Base-by-base conservation (phyloP, 495 filamentous ascomycete genomes). In the Neurospora terricola region DNA sequence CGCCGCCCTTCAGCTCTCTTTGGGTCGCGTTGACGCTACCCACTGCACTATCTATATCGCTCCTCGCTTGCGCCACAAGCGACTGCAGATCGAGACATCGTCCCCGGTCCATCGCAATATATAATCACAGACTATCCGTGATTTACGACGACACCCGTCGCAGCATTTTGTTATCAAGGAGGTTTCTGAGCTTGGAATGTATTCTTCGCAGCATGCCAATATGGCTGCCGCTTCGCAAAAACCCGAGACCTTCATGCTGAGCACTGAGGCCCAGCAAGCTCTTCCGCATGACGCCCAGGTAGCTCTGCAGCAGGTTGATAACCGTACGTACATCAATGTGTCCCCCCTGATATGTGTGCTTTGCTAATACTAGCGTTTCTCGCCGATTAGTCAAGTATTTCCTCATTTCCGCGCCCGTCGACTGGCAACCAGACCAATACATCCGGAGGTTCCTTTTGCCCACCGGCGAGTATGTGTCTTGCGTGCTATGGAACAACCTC, bases 181-280 rank as follows among this genome's bases (percentile, higher is more conserved):
- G 36, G 73, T 75, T 79, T 76, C 39, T 70, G 38, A 76, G 76
- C 77, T 72, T 76, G 81, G 38, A 74, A 88, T 88, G 86, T 87
- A 87, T 79, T 73, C 70, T 68, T 82, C 85, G 38, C 86, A 86
- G 77, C 83, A 86, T 79, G 80, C 83, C 76, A 82, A 84, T 38
- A 88, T 88, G 83, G 77, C 78, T 45, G 74, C 76, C 39, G 84
- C 80, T 42, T 81, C 83, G 68, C 94, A 97, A 82, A 97, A 97
- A 81, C 96, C 96, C 69, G 96, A 98, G 86, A 99, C 96, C 8
- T 99, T 99, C 78, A 95, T 98, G 92, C 88, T 99, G 75, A 97
- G 94, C 76, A 93, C 90, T 76, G 95, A 98, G 83, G 94, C 96
- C 54, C 95, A 98, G 83, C 94, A 97, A 83, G 94, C 91, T 75